A percentile compares a stretch with the other conserved stretches of the same genome.
Evolutionary conservation across 1,284 basidiomycete species (phyloP).

Genomic region (Neolentinus lepideus): DNA sequence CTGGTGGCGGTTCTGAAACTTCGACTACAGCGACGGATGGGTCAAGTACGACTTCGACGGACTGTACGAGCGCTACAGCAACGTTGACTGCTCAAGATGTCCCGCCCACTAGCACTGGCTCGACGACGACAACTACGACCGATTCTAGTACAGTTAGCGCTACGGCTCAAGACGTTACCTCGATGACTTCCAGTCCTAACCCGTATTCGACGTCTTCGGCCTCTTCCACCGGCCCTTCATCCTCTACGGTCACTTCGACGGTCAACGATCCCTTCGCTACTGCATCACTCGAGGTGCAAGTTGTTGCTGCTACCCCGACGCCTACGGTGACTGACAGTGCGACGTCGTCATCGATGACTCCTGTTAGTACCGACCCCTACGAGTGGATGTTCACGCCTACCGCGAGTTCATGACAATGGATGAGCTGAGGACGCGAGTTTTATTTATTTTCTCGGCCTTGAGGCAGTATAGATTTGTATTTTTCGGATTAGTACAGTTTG

Average conservation of each 20-base stretch:
- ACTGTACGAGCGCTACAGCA: not conserved
- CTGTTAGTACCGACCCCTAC: not conserved
- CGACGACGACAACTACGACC: not conserved
- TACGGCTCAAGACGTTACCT: not conserved
- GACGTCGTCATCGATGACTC: not conserved
- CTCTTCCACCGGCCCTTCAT: not conserved
- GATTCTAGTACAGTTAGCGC: not conserved
- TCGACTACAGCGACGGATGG: not conserved
- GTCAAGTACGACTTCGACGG: not conserved
- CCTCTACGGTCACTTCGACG: not conserved
- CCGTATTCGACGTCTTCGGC: not conserved
- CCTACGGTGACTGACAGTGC: not conserved
- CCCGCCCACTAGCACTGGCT: not conserved
- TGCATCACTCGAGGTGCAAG: not conserved
- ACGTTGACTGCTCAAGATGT: not conserved
- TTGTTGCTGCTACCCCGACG: not conserved
- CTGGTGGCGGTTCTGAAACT: not conserved
- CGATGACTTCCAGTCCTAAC: not conserved
- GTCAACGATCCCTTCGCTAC: not conserved
- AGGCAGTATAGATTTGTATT: not conserved
- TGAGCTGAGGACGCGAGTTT: not conserved
- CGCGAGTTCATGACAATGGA: not conserved
- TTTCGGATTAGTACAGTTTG: not conserved
- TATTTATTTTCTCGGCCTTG: not conserved
- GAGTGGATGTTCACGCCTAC: constrained; percentile 1